Evolutionary conservation across 2,329 filamentous ascomycete genomes (phyloP).

Genomic region (Sporothrix schenckii): DNA sequence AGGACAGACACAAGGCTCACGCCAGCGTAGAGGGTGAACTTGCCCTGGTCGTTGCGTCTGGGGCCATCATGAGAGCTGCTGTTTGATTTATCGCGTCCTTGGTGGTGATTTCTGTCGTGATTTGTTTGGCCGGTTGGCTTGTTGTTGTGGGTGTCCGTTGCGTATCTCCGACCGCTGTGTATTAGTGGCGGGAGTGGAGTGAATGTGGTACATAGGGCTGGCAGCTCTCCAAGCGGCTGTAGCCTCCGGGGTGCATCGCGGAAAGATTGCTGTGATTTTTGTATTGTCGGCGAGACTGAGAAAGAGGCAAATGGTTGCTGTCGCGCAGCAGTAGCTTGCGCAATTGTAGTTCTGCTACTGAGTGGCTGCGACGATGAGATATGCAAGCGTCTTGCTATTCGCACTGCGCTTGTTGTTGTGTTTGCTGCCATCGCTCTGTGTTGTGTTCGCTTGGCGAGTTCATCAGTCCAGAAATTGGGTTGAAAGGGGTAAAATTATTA

Average conservation of each 20-base stretch:
- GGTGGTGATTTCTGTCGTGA: background rate
- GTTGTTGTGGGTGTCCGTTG: background rate
- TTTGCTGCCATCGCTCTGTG: slow-evolving; percentile 5
- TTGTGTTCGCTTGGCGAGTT: background rate
- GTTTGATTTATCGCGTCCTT: background rate
- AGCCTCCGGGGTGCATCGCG: background rate
- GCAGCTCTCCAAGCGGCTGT: background rate
- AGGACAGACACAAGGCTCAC: slow-evolving; percentile 30
- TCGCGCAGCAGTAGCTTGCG: background rate
- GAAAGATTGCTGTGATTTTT: background rate
- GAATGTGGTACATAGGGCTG: background rate
- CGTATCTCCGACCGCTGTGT: background rate
- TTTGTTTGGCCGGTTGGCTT: background rate
- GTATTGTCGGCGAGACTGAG: background rate
- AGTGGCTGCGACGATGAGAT: background rate
- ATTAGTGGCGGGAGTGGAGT: background rate
- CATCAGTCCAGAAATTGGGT: background rate
- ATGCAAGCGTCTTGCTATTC: background rate
- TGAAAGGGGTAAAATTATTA: background rate
- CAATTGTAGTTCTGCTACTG: background rate
- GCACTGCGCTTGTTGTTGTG: background rate
- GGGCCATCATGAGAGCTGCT: background rate
- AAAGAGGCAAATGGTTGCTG: background rate
- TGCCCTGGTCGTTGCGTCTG: slow-evolving; percentile 2
- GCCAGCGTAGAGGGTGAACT: slow-evolving; percentile 30